Percentiles rank a stretch among this genome's conserved stretches.
Conservation (phyloP, 257 asterid species). For the Schizonepeta tenuifolia region DNA sequence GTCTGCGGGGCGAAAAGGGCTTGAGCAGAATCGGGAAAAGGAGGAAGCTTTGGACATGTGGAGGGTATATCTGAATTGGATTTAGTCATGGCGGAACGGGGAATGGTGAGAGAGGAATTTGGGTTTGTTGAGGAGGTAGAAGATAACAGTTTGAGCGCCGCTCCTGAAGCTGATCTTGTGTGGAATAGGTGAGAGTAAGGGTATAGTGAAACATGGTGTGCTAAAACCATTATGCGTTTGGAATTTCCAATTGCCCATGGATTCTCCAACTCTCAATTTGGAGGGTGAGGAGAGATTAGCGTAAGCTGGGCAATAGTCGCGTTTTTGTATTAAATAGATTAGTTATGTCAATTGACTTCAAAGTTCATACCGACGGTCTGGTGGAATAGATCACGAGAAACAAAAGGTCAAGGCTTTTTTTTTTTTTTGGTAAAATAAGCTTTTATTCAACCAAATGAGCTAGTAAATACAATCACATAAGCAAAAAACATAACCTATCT, state of each 20-base stretch:
- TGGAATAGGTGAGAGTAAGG: constrained; percentile 40
- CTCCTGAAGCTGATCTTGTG: constrained; percentile 44
- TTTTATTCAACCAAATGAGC: too few relatives aligned
- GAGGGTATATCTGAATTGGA: constrained; percentile 43
- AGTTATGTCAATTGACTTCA: too few relatives aligned
- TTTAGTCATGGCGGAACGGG: constrained; percentile 36
- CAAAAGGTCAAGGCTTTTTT: too few relatives aligned
- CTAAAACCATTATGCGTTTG: constrained; percentile 22
- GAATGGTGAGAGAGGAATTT: constrained; percentile 30
- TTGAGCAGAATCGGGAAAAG: constrained; percentile 43
- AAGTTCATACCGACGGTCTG: too few relatives aligned
- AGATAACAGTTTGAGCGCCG: constrained; percentile 46
- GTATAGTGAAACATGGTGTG: constrained; percentile 38
- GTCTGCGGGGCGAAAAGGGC: constrained; percentile 41
- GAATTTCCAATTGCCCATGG: constrained; percentile 15
- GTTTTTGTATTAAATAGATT: too few relatives aligned
- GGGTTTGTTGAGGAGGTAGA: constrained; percentile 44
- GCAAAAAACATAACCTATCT: too few relatives aligned
- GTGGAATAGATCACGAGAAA: too few relatives aligned
- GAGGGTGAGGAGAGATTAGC: too few relatives aligned
- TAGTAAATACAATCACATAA: too few relatives aligned
- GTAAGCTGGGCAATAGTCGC: not conserved
- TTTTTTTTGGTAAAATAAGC: too few relatives aligned
- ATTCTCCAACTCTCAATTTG: too few relatives aligned
- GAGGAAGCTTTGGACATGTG: constrained; percentile 33